Percentiles rank a stretch among this genome's conserved stretches.
Evolutionary conservation across 1,284 basidiomycete genomes (phyloP).

Genomic region (Hymenochaete sp.): DNA sequence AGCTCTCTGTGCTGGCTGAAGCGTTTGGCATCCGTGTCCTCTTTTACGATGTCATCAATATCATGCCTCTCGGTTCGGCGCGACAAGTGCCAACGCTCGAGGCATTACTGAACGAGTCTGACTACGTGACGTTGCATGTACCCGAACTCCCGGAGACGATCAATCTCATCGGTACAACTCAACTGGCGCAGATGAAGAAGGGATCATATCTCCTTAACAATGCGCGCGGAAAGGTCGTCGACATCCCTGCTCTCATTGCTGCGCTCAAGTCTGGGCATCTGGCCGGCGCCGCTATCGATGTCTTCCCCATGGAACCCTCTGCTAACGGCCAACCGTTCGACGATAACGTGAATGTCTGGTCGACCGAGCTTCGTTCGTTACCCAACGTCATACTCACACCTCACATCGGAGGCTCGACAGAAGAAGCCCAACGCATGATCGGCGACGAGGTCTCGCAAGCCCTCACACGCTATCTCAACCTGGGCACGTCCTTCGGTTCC

Average conservation of each 20-base stretch:
- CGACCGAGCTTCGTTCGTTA: conserved; percentile 60
- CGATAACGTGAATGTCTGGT: conserved; percentile 78
- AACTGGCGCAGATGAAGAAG: conserved; percentile 90
- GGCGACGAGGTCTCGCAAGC: conserved; percentile 90
- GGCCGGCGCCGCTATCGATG: conserved; percentile 92
- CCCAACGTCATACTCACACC: conserved; percentile 94
- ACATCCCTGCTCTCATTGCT: conserved; percentile 84
- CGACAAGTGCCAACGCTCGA: conserved; percentile 80
- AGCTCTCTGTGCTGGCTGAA: conserved; percentile 95
- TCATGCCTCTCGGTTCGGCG: conserved; percentile 97
- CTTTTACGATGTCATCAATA: conserved; percentile 92
- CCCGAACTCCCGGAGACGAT: conserved; percentile 95
- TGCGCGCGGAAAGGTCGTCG: conserved; percentile 90
- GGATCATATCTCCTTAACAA: conserved; percentile 98
- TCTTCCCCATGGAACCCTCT: conserved; percentile 90
- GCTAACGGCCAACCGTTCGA: conserved; percentile 85
- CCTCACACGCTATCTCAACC: conserved; percentile 85
- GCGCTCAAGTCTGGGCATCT: conserved; percentile 80
- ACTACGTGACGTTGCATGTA: conserved; percentile 95
- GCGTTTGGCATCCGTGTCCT: conserved; percentile 94
- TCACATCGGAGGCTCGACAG: conserved; percentile 97
- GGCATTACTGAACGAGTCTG: conserved; percentile 72
- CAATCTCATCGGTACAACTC: conserved; percentile 78
- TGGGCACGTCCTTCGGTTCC: conserved; percentile 82
- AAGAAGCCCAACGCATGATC: conserved; percentile 97